These are phyloP conservation scores for Colletotrichum tofieldiae DNA, from an alignment of 2,329 filamentous ascomycete species.

Conservation along the genomic window DNA sequence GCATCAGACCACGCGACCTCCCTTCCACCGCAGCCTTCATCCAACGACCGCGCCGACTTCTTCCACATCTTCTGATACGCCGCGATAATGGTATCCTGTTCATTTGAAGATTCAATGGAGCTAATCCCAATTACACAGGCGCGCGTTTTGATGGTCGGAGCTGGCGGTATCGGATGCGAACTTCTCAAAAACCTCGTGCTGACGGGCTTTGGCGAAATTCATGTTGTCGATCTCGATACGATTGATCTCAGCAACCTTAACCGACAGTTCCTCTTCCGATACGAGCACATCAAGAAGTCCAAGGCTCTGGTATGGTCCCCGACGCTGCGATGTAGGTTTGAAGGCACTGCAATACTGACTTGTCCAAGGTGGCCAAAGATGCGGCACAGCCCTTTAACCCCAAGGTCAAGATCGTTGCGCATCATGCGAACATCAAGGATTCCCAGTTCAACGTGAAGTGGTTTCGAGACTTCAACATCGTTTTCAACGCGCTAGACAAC, in stretches of 20 bases:
- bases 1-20: constrained; percentile 40
- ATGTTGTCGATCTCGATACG: constrained; percentile 97
- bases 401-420: constrained; percentile 85
- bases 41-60: background rate
- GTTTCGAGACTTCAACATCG: constrained; percentile 86
- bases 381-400: constrained; percentile 93
- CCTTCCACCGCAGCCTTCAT: background rate
- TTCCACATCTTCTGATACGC: background rate
- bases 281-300: constrained; percentile 97
- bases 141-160: constrained; percentile 93
- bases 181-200: constrained; percentile 96
- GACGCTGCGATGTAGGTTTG: constrained; percentile 16
- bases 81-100: constrained; percentile 13
- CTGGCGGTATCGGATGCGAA: constrained; percentile 97
- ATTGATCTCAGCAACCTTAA: constrained; percentile 99
- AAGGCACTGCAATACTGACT: constrained; percentile 19
- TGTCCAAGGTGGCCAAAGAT: constrained; percentile 86
- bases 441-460: constrained; percentile 87
- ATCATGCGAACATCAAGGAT: constrained; percentile 97
- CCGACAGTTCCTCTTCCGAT: constrained; percentile 95
- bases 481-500: constrained; percentile 98
- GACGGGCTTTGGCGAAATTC: constrained; percentile 91
- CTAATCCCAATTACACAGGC: constrained; percentile 71
- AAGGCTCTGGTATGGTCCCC: constrained; percentile 83
- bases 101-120: constrained; percentile 39